Percentiles rank a stretch among this genome's conserved stretches.
These are phyloP conservation scores for Neurospora hispaniola DNA, from an alignment of 495 filamentous ascomycete species.

Conservation along the genomic window DNA sequence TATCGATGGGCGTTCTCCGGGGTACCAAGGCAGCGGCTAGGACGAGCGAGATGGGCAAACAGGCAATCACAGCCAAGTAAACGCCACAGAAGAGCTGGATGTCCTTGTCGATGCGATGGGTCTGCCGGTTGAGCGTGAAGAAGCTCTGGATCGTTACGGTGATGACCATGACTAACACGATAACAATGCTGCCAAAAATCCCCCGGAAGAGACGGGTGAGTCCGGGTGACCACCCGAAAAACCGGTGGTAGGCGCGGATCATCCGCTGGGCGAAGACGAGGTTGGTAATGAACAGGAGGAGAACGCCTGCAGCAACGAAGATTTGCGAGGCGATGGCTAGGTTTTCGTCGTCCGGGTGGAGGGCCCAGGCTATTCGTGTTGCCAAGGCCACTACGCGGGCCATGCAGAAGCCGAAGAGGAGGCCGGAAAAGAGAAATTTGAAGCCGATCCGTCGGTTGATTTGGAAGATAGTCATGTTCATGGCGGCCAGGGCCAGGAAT, in stretches of 20 bases:
- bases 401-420: constrained; percentile 73
- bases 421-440: constrained; percentile 60
- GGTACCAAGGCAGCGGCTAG: constrained; percentile 38
- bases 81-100: constrained; percentile 58
- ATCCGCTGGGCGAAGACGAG: constrained; percentile 71
- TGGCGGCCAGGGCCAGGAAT: constrained; percentile 46
- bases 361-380: constrained; percentile 54
- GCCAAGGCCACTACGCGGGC: constrained; percentile 53
- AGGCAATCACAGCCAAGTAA: constrained; percentile 59
- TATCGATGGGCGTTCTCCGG: constrained; percentile 44
- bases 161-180: constrained; percentile 60
- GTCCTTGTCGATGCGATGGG: constrained; percentile 40
- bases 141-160: constrained; percentile 50
- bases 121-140: constrained; percentile 49
- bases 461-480: constrained; percentile 57
- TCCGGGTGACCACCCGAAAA: constrained; percentile 52
- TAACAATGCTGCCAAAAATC: constrained; percentile 50
- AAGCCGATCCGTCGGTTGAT: constrained; percentile 46
- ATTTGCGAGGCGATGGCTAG: constrained; percentile 63
- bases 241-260: constrained; percentile 60
- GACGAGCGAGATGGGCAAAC: constrained; percentile 62
- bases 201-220: constrained; percentile 40
- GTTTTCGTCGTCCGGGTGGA: constrained; percentile 31
- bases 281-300: constrained; percentile 75
- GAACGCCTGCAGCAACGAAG: constrained; percentile 64